These are phyloP conservation scores for Athelia sp. DNA, from an alignment of 1,284 basidiomycete genomes.

Conservation along the genomic window DNA sequence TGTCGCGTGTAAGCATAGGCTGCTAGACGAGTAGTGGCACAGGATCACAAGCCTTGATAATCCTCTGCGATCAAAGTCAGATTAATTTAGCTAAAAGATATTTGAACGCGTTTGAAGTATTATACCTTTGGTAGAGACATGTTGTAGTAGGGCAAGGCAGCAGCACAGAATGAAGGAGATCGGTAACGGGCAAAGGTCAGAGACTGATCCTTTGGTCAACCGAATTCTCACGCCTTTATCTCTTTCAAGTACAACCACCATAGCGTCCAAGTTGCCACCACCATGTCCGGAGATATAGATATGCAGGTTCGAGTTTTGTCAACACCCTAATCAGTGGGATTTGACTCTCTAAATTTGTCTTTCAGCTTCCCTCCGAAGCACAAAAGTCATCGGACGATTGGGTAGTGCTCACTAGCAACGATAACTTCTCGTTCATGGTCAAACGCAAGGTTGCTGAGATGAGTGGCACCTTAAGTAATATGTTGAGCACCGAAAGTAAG, in stretches of 20 bases:
- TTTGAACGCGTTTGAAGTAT: not conserved
- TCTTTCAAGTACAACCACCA: not conserved
- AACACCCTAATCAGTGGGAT: not conserved
- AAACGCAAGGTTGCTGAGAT: conserved; percentile 48
- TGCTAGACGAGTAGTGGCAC: not conserved
- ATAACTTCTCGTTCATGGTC: conserved; percentile 60
- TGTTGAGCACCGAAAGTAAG: conserved; percentile 37
- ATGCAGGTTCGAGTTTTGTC: not conserved
- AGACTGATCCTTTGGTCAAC: not conserved
- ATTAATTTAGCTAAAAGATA: not conserved
- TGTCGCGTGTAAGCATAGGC: not conserved
- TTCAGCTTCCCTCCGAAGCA: not conserved
- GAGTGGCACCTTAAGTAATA: conserved; percentile 51
- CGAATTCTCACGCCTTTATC: not conserved
- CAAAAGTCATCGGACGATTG: conserved; percentile 35
- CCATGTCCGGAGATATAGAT: not conserved
- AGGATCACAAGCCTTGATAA: conserved; percentile 33
- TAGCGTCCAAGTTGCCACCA: not conserved
- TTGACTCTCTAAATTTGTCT: not conserved
- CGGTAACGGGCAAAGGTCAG: not conserved
- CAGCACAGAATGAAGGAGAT: not conserved
- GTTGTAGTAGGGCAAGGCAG: not conserved
- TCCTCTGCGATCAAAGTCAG: conserved; percentile 26
- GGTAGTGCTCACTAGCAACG: conserved; percentile 57
- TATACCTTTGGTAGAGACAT: conserved; percentile 37